Conservation (phyloP, 768 basidiomycete species). For the Leccinum obscurum region DNA sequence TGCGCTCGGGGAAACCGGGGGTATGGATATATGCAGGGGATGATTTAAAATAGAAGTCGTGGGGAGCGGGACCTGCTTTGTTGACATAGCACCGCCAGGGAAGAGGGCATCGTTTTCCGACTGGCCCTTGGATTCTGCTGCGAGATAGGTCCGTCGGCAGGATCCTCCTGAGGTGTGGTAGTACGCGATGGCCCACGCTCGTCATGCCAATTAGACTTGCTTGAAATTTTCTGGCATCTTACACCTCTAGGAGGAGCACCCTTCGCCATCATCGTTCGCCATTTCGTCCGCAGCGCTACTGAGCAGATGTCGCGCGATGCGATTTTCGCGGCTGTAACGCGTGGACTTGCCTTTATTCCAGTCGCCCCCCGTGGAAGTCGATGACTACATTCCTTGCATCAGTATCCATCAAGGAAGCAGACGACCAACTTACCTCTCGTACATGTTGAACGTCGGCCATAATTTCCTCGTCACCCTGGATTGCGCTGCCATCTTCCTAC, state of each 20-base stretch:
- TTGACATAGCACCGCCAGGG: neutral
- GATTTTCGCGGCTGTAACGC: too few relatives aligned
- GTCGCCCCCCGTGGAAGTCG: too few relatives aligned
- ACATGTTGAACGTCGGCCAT: too few relatives aligned
- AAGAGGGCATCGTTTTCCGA: neutral
- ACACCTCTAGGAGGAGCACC: neutral
- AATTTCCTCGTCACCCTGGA: too few relatives aligned
- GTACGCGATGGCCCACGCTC: neutral
- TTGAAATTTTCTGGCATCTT: neutral
- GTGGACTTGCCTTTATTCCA: too few relatives aligned
- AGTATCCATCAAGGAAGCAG: too few relatives aligned
- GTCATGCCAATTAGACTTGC: neutral
- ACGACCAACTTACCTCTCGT: too few relatives aligned
- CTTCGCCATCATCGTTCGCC: too few relatives aligned
- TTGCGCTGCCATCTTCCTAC: too few relatives aligned
- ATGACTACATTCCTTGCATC: too few relatives aligned
- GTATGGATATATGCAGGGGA: slow-evolving; percentile 9
- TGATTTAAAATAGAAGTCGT: neutral
- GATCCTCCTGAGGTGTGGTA: neutral
- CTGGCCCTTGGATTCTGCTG: neutral
- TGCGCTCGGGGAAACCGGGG: neutral
- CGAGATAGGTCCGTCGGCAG: neutral
- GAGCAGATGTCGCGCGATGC: too few relatives aligned
- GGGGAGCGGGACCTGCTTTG: neutral
- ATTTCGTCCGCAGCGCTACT: too few relatives aligned